Conservation (phyloP, 2,329 filamentous ascomycete species). For the Aschersonia sp. region DNA sequence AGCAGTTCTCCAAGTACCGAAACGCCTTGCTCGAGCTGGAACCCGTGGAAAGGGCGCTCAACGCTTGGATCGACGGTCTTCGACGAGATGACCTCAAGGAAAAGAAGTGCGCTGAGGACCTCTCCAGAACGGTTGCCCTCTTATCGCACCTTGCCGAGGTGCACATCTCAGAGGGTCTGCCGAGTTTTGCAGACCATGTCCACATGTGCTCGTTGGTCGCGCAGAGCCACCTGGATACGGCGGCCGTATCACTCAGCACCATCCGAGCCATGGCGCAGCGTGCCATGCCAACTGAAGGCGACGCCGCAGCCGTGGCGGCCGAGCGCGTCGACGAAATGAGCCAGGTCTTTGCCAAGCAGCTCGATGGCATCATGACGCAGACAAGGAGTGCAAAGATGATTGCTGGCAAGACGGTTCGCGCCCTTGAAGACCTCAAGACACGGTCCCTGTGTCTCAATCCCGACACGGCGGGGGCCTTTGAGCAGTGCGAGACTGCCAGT, state of each 20-base stretch:
- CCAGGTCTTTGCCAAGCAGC: constrained; percentile 52
- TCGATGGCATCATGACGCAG: constrained; percentile 58
- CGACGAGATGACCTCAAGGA: constrained; percentile 77
- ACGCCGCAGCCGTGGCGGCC: not conserved
- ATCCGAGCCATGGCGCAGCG: constrained; percentile 52
- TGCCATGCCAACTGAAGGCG: constrained; percentile 31
- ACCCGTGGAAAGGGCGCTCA: constrained; percentile 78
- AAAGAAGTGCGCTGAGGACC: constrained; percentile 63
- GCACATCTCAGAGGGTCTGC: constrained; percentile 54
- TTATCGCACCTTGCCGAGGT: constrained; percentile 77
- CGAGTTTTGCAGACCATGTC: constrained; percentile 63
- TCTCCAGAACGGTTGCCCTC: constrained; percentile 72
- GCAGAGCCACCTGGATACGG: constrained; percentile 70
- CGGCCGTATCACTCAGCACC: constrained; percentile 51
- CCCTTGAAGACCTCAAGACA: constrained; percentile 62
- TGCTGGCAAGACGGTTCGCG: constrained; percentile 60
- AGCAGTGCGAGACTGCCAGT: constrained; percentile 50
- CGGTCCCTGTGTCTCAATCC: constrained; percentile 59
- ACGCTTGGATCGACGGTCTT: constrained; percentile 74
- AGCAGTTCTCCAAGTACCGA: constrained; percentile 66
- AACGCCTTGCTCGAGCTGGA: constrained; percentile 76
- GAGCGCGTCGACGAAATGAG: constrained; percentile 47
- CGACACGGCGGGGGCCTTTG: constrained; percentile 54
- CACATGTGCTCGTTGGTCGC: constrained; percentile 64
- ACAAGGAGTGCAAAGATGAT: constrained; percentile 75